Conservation (phyloP, 179 eudicot genomes). For the Actinidia polygama region DNA sequence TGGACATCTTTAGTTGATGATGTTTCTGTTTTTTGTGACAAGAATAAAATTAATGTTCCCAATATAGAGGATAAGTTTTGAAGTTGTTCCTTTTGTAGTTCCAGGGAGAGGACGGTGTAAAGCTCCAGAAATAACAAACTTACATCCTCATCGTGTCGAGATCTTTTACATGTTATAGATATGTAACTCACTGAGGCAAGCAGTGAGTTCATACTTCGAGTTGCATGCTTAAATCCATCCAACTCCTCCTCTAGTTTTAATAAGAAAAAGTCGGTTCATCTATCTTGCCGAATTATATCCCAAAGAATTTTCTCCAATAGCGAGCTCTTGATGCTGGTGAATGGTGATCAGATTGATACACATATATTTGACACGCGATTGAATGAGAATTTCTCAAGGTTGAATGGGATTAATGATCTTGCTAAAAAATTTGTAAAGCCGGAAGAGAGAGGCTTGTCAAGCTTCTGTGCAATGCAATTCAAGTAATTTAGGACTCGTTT, state of each 20-base stretch:
- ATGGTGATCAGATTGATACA: neutral
- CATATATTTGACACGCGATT: neutral
- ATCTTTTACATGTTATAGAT: neutral
- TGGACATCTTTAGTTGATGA: constrained; percentile 4
- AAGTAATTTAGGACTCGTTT: no score
- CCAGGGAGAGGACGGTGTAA: neutral
- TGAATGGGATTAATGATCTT: neutral
- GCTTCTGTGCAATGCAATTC: no score
- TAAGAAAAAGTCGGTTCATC: no score
- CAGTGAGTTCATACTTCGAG: no score
- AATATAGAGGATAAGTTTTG: neutral
- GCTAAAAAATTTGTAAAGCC: neutral
- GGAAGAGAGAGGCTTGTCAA: neutral
- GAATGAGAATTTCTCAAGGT: constrained; percentile 1
- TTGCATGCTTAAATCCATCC: no score
- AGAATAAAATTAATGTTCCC: neutral
- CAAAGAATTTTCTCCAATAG: neutral
- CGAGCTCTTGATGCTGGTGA: neutral
- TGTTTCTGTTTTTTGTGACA: neutral
- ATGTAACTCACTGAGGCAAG: neutral
- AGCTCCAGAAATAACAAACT: neutral
- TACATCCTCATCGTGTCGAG: neutral
- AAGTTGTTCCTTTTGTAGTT: no score
- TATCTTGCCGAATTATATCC: no score
- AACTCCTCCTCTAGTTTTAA: no score